Conservation (phyloP, 768 basidiomycete genomes). For the Pisolithus orientalis region DNA sequence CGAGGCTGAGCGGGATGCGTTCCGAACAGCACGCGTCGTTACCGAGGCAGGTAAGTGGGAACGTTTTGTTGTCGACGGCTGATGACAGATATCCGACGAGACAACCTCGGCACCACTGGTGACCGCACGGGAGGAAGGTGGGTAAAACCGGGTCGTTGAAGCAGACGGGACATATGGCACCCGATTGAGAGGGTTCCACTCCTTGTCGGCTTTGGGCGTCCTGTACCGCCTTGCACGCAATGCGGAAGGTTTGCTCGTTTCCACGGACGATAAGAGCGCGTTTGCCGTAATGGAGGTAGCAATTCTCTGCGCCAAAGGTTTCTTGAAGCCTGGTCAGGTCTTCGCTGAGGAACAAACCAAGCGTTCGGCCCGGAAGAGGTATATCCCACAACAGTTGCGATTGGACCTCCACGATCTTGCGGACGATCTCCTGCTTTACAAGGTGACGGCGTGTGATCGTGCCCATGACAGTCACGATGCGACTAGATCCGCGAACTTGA, state of each 20-base stretch:
- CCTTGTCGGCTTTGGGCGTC: slow-evolving; percentile 31
- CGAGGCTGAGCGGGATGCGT: slow-evolving; percentile 47
- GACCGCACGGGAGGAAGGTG: slow-evolving; percentile 54
- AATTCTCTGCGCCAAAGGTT: slow-evolving; percentile 51
- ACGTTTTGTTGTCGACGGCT: slow-evolving; percentile 48
- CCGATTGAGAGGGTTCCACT: slow-evolving; percentile 14
- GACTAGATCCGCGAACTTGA: slow-evolving; percentile 33
- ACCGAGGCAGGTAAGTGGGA: slow-evolving; percentile 72
- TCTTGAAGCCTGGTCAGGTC: slow-evolving; percentile 41
- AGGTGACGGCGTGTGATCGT: slow-evolving; percentile 32
- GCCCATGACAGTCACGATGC: slow-evolving; percentile 52
- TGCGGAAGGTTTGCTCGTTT: slow-evolving; percentile 29
- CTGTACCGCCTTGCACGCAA: slow-evolving; percentile 36
- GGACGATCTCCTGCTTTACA: slow-evolving; percentile 41
- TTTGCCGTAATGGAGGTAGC: slow-evolving; percentile 39
- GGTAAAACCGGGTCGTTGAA: slow-evolving; percentile 46
- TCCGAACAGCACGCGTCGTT: slow-evolving; percentile 51
- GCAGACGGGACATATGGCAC: slow-evolving; percentile 60
- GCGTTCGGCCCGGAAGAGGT: slow-evolving; percentile 38
- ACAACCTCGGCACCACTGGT: slow-evolving; percentile 63
- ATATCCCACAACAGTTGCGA: slow-evolving; percentile 38
- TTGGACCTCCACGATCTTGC: slow-evolving; percentile 39
- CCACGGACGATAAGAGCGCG: slow-evolving; percentile 52
- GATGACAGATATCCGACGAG: slow-evolving; percentile 52
- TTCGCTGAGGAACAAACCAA: slow-evolving; percentile 41